Percentiles rank a stretch among this genome's conserved stretches.
Evolutionary conservation across 2,329 filamentous ascomycete species (phyloP).

Genomic region (Seiridium cupressi): DNA sequence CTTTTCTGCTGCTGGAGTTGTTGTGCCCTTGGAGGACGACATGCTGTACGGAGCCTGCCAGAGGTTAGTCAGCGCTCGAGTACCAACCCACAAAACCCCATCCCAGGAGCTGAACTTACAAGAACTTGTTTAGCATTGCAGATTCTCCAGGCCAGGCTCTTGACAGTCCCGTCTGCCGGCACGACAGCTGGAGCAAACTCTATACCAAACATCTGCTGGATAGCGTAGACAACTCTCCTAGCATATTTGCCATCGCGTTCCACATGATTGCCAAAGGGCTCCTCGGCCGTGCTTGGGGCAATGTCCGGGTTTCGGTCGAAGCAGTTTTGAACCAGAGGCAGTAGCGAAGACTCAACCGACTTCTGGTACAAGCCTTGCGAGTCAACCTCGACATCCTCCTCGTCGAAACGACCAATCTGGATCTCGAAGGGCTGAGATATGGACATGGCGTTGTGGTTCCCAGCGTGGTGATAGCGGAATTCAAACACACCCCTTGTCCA

Average conservation of each 20-base stretch:
- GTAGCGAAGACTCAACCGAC: slow-evolving; percentile 72
- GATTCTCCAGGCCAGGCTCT: slow-evolving; percentile 89
- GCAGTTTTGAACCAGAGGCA: slow-evolving; percentile 87
- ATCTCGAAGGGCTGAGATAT: slow-evolving; percentile 94
- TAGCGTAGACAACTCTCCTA: slow-evolving; percentile 86
- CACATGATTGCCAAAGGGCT: slow-evolving; percentile 80
- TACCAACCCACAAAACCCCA: too few species aligned
- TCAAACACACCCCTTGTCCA: slow-evolving; percentile 97
- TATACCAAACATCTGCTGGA: slow-evolving; percentile 95
- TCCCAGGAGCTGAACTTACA: slow-evolving; percentile 49
- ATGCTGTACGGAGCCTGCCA: slow-evolving; percentile 68
- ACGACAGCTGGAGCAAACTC: slow-evolving; percentile 94
- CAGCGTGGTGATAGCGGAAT: slow-evolving; percentile 94
- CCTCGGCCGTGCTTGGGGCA: slow-evolving; percentile 75
- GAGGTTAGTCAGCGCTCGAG: too few species aligned
- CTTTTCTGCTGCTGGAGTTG: slow-evolving; percentile 52
- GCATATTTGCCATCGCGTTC: slow-evolving; percentile 88
- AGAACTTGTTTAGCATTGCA: slow-evolving; percentile 94
- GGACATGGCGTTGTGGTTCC: slow-evolving; percentile 89
- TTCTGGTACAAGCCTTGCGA: slow-evolving; percentile 60
- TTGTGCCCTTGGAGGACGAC: slow-evolving; percentile 61
- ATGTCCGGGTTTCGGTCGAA: slow-evolving; percentile 90
- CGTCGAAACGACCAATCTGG: slow-evolving; percentile 75
- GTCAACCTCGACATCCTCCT: slow-evolving; percentile 65
- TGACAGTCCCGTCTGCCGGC: slow-evolving; percentile 84